phyloP scores from a whole-genome alignment of 2,329 filamentous ascomycete genomes.

The Monosporascus sp. region DNA sequence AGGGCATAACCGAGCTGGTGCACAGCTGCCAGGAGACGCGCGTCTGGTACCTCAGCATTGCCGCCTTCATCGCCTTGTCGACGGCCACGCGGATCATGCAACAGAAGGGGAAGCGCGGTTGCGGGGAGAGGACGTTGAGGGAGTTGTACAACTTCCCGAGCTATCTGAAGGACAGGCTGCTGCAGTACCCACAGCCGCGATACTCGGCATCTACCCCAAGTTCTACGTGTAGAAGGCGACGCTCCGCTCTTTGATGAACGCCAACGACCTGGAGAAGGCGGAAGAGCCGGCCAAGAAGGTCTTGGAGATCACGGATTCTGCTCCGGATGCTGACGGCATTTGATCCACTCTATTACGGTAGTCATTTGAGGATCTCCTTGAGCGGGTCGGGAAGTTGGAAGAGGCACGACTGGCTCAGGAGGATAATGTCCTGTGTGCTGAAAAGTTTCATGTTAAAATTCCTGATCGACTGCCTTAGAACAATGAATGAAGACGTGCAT shows the following conservation, averaged over 20 bases:
- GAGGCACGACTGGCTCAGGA: neutral
- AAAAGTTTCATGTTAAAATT: neutral
- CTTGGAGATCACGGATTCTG: neutral
- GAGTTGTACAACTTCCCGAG: neutral
- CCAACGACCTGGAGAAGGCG: neutral
- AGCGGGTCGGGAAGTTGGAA: neutral
- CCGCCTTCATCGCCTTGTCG: neutral
- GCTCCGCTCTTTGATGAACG: neutral
- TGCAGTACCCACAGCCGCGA: neutral
- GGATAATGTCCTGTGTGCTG: neutral
- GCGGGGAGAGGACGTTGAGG: no score
- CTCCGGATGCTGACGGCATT: neutral
- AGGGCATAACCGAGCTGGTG: neutral
- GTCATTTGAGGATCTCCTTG: neutral
- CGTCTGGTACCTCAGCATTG: neutral
- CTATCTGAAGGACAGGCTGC: neutral
- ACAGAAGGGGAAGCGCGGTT: no score
- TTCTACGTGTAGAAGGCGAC: neutral
- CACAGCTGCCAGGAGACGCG: neutral
- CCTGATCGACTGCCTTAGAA: neutral
- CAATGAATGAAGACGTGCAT: no score
- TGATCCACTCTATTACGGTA: neutral
- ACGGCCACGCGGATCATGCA: neutral
- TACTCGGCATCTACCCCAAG: neutral
- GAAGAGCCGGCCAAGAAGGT: neutral